phyloP scores from a whole-genome alignment of 805 yeast genomes.

The Cyberlindnera mississippiensis region DNA sequence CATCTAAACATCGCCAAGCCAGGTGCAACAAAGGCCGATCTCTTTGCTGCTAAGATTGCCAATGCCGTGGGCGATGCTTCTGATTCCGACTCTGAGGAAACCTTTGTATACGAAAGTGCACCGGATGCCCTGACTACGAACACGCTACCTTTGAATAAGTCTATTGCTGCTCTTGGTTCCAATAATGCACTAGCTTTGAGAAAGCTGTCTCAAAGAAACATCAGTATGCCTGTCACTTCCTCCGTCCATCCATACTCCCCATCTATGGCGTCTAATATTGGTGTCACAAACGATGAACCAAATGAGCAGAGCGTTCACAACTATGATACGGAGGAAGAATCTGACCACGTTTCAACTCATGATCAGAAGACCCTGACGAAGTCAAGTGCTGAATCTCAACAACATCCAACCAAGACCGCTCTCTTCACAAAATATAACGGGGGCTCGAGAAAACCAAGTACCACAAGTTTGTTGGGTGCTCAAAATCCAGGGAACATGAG shows the following conservation, averaged over 20 bases:
- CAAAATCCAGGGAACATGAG: conserved; percentile 8
- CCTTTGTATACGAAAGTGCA: conserved; percentile 81
- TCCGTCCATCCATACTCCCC: conserved; percentile 9
- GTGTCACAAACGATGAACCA: conserved; percentile 8
- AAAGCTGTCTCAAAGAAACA: conserved; percentile 24
- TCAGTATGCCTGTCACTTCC: conserved; percentile 26
- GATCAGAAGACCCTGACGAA: conserved; percentile 14
- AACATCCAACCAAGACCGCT: conserved; percentile 1
- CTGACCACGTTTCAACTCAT: conserved; percentile 9
- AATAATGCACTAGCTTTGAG: conserved; percentile 19
- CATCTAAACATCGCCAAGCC: conserved; percentile 22
- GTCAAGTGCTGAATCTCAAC: conserved; percentile 1
- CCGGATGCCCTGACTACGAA: conserved; percentile 25
- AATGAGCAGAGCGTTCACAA: conserved; percentile 10
- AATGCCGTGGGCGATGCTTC: conserved; percentile 90
- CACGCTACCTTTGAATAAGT: conserved; percentile 19
- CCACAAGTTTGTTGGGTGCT: conserved; percentile 6
- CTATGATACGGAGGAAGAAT: conserved; percentile 17
- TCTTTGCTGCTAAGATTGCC: conserved; percentile 92
- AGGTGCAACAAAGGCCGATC: conserved; percentile 73
- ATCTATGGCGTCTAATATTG: conserved; percentile 9
- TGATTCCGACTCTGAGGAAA: conserved; percentile 86
- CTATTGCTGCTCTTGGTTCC: conserved; percentile 8
- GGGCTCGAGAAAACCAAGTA: conserved; percentile 19
- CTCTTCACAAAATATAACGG: conserved; percentile 24